Conservation (phyloP, 1,284 basidiomycete genomes). For the Cryptococcus sp. region DNA sequence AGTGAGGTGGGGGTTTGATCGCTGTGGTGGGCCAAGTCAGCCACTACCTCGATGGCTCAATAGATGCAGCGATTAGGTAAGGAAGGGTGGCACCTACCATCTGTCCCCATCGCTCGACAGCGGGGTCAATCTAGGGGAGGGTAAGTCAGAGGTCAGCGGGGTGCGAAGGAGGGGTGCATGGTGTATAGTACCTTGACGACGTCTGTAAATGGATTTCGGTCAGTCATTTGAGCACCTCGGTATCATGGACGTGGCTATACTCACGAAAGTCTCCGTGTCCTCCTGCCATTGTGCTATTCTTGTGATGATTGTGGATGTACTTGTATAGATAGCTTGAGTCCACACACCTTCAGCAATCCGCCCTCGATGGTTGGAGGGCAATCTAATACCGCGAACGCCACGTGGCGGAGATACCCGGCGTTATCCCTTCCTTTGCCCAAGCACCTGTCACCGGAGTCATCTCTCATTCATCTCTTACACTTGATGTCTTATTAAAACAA, state of each 20-base stretch:
- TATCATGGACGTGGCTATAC: constrained; percentile 8
- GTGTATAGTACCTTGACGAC: constrained; percentile 34
- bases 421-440: neutral
- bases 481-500: too few relatives aligned
- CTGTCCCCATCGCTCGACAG: constrained; percentile 71
- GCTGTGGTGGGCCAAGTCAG: constrained; percentile 52
- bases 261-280: constrained; percentile 37
- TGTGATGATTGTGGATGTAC: constrained; percentile 4
- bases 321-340: neutral
- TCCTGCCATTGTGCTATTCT: constrained; percentile 39
- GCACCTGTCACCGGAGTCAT: neutral
- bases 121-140: constrained; percentile 62
- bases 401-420: neutral
- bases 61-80: too few relatives aligned
- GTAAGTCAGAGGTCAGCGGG: neutral
- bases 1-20: constrained; percentile 72
- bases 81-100: constrained; percentile 57
- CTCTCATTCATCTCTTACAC: too few relatives aligned
- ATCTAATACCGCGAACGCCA: neutral
- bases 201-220: constrained; percentile 22
- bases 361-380: neutral
- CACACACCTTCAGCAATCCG: too few relatives aligned
- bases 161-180: neutral
- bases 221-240: neutral
- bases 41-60: too few relatives aligned